These are phyloP conservation scores for Vitis labrusca DNA, from an alignment of 164 flowering plant genomes.

Conservation along the genomic window DNA sequence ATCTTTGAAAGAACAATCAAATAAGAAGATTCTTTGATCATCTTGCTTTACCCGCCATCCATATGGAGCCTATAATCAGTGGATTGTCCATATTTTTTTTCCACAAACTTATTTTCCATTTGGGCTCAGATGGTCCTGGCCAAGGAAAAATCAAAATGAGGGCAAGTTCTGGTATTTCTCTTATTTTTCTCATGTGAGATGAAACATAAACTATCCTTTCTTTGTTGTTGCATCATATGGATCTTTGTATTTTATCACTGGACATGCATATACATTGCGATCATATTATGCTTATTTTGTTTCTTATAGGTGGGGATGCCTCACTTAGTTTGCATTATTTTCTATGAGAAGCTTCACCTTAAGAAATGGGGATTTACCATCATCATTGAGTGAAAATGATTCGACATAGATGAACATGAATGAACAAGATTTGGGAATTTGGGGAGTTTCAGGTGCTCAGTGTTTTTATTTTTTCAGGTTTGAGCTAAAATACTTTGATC, in stretches of 20 bases:
- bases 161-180: slow-evolving; percentile 32
- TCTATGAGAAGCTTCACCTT: slow-evolving; percentile 15
- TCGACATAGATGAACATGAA: too few species aligned
- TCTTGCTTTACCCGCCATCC: too few species aligned
- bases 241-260: neutral
- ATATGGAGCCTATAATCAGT: too few species aligned
- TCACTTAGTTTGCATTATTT: slow-evolving; percentile 16
- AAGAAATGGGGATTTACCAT: slow-evolving; percentile 17
- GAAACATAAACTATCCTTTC: neutral
- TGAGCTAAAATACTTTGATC: slow-evolving; percentile 77
- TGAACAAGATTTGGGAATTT: neutral
- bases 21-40: too few species aligned
- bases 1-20: too few species aligned
- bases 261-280: neutral
- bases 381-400: slow-evolving; percentile 1
- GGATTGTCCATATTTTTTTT: too few species aligned
- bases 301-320: slow-evolving; percentile 70
- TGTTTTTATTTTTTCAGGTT: slow-evolving; percentile 40
- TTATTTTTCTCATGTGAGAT: neutral
- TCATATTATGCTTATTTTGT: slow-evolving; percentile 1
- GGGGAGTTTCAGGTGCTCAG: slow-evolving; percentile 14
- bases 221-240: neutral
- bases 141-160: slow-evolving; percentile 47
- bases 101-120: slow-evolving; percentile 24
- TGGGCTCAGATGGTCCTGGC: slow-evolving; percentile 31